A percentile compares a stretch with the other conserved stretches of the same genome.
These are phyloP conservation scores for Leucogyrophana mollusca DNA, from an alignment of 768 basidiomycete genomes.

Conservation along the genomic window DNA sequence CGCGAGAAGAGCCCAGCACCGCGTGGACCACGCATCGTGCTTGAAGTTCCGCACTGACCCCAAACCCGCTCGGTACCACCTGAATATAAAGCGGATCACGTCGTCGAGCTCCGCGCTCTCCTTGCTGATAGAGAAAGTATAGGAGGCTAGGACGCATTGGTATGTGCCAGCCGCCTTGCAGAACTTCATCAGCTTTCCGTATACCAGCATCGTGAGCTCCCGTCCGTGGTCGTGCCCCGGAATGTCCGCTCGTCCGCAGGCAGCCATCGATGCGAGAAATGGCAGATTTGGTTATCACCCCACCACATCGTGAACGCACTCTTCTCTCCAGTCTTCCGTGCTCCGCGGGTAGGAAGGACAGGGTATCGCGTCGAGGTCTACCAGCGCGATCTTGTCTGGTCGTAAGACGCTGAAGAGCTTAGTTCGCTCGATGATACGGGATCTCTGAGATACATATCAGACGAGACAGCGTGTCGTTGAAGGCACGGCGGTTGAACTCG, in stretches of 20 bases:
- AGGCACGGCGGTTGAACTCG: not conserved
- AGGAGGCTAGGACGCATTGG: constrained; percentile 12
- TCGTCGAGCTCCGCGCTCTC: constrained; percentile 21
- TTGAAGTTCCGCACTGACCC: constrained; percentile 1
- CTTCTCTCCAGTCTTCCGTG: not conserved
- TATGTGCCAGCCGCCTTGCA: constrained; percentile 10
- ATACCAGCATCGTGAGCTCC: not conserved
- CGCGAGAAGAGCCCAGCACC: constrained; percentile 13
- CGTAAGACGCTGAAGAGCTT: not conserved
- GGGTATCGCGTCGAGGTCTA: not conserved
- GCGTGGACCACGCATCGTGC: constrained; percentile 17
- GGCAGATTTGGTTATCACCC: constrained; percentile 7
- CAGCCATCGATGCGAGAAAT: constrained; percentile 16
- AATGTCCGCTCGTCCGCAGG: constrained; percentile 10
- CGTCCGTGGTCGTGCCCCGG: constrained; percentile 1
- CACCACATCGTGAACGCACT: constrained; percentile 7
- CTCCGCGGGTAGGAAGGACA: not conserved
- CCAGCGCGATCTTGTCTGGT: constrained; percentile 4
- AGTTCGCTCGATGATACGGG: constrained; percentile 2
- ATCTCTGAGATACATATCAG: constrained; percentile 7
- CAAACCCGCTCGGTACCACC: constrained; percentile 20
- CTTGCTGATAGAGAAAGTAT: constrained; percentile 23
- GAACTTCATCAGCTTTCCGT: constrained; percentile 10
- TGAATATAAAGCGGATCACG: constrained; percentile 23
- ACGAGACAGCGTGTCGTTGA: not conserved